These are phyloP conservation scores for Pleurotus sapidus DNA, from an alignment of 768 basidiomycete species.

Conservation along the genomic window DNA sequence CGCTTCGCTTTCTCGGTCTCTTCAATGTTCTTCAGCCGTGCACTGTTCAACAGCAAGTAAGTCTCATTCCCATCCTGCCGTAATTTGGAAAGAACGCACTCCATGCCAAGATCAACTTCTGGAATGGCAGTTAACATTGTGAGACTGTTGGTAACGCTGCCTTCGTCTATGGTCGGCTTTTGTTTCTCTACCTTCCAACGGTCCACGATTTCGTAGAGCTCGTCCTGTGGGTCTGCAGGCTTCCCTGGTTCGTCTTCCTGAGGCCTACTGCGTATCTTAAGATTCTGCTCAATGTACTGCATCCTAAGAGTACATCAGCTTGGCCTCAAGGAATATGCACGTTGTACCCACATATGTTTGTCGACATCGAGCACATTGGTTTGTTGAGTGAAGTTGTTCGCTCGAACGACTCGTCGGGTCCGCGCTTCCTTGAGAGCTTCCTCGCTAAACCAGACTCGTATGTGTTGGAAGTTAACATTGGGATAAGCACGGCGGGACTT, in stretches of 20 bases:
- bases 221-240: slow-evolving; percentile 71
- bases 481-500: slow-evolving; percentile 20
- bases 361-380: slow-evolving; percentile 96
- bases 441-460: slow-evolving; percentile 35
- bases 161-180: slow-evolving; percentile 72
- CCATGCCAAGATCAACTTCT: slow-evolving; percentile 97
- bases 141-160: slow-evolving; percentile 89
- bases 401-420: slow-evolving; percentile 69
- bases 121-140: slow-evolving; percentile 98
- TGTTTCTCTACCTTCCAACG: slow-evolving; percentile 59
- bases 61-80: slow-evolving; percentile 1
- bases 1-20: slow-evolving; percentile 97
- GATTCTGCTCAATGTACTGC: slow-evolving; percentile 95
- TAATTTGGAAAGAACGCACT: slow-evolving; percentile 55
- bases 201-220: slow-evolving; percentile 71
- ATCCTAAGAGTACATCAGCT: slow-evolving; percentile 55
- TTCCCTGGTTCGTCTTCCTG: slow-evolving; percentile 44
- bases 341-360: slow-evolving; percentile 83
- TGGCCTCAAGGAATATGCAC: not conserved
- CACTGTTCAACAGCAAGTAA: slow-evolving; percentile 38
- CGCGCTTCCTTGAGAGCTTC: slow-evolving; percentile 66
- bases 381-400: slow-evolving; percentile 96
- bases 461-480: slow-evolving; percentile 2
- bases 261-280: slow-evolving; percentile 67
- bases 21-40: slow-evolving; percentile 92